Evolutionary conservation across 2,329 filamentous ascomycete genomes (phyloP).

Genomic region (Cryphonectria naterciae): DNA sequence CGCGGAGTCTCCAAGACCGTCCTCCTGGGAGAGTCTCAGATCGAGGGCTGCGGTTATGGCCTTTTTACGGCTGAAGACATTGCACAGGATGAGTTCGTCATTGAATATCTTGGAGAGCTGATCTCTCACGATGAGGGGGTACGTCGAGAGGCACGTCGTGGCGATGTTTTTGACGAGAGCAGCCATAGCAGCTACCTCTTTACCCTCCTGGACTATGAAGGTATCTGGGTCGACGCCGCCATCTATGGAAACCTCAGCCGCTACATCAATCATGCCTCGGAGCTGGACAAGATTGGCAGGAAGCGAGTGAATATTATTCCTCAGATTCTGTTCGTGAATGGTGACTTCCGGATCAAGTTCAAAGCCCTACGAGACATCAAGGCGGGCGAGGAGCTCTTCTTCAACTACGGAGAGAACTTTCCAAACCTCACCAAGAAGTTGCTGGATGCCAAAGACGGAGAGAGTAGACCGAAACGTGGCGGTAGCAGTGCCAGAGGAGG

Average conservation of each 20-base stretch:
- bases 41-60: constrained; percentile 73
- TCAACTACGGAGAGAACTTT: constrained; percentile 76
- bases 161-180: constrained; percentile 64
- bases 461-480: constrained; percentile 23
- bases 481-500: constrained; percentile 17
- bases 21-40: constrained; percentile 70
- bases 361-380: constrained; percentile 68
- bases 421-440: constrained; percentile 62
- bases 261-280: constrained; percentile 79
- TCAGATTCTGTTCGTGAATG: constrained; percentile 72
- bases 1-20: constrained; percentile 68
- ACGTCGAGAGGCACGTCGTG: constrained; percentile 64
- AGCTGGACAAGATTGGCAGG: constrained; percentile 49
- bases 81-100: constrained; percentile 71
- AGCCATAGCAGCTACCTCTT: constrained; percentile 69
- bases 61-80: constrained; percentile 74
- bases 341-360: constrained; percentile 77
- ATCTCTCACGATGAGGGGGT: constrained; percentile 72
- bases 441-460: constrained; percentile 47
- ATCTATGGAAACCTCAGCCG: constrained; percentile 79
- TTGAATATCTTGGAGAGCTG: constrained; percentile 81
- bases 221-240: constrained; percentile 73
- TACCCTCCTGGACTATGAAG: constrained; percentile 61
- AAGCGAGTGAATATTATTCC: constrained; percentile 61
- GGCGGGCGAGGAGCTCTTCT: constrained; percentile 77